Conservation (phyloP, 352 stramenopile genomes). For the Globisporangium orthogonon region DNA sequence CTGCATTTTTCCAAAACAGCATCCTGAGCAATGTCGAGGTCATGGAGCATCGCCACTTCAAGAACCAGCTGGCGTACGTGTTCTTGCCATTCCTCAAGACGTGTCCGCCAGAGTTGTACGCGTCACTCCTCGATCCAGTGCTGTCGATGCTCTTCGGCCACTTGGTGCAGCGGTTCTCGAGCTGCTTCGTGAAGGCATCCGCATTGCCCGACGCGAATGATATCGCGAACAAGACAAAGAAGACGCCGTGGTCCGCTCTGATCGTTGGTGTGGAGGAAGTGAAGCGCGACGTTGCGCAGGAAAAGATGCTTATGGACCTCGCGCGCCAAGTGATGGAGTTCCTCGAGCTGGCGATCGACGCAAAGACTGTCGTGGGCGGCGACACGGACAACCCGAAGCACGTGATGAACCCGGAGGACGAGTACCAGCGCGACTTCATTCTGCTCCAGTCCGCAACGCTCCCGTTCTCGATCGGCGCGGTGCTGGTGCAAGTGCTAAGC, state of each 20-base stretch:
- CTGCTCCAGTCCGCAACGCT: slow-evolving; percentile 36
- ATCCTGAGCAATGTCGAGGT: slow-evolving; percentile 51
- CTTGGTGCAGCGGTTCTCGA: slow-evolving; percentile 41
- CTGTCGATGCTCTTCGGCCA: slow-evolving; percentile 47
- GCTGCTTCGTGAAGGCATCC: slow-evolving; percentile 24
- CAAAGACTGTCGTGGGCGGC: slow-evolving; percentile 62
- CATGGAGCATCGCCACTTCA: slow-evolving; percentile 75
- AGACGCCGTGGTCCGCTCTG: slow-evolving; percentile 40
- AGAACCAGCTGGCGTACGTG: slow-evolving; percentile 58
- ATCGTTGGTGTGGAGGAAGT: slow-evolving; percentile 60
- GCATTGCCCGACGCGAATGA: background rate
- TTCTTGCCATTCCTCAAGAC: slow-evolving; percentile 67
- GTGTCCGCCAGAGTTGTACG: slow-evolving; percentile 50
- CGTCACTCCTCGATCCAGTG: slow-evolving; percentile 56
- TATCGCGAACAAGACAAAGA: slow-evolving; percentile 13
- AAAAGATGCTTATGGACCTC: slow-evolving; percentile 73
- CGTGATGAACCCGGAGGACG: slow-evolving; percentile 53
- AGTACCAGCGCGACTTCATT: slow-evolving; percentile 55
- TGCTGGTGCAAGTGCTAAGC: slow-evolving; percentile 53
- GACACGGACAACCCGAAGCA: slow-evolving; percentile 77
- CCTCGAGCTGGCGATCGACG: slow-evolving; percentile 60
- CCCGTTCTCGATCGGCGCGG: slow-evolving; percentile 36
- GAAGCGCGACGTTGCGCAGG: slow-evolving; percentile 58
- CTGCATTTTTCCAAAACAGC: slow-evolving; percentile 45
- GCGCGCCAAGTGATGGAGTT: slow-evolving; percentile 65